These are phyloP conservation scores for Tylopilus sp. DNA, from an alignment of 1,284 basidiomycete species.

Conservation along the genomic window DNA sequence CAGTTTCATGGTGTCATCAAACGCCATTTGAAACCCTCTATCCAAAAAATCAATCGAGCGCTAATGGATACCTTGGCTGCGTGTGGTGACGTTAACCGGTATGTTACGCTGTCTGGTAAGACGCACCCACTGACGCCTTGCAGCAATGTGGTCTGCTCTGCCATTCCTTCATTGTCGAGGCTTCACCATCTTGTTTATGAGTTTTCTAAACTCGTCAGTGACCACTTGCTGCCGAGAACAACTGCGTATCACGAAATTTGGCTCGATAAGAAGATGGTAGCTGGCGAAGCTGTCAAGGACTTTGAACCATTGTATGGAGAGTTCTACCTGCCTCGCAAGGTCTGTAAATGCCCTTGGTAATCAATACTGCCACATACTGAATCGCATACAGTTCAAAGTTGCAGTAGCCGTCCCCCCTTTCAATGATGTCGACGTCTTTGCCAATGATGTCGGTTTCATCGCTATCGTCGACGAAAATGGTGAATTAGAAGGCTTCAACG, in stretches of 20 bases:
- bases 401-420: conserved; percentile 94
- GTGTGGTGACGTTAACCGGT: conserved; percentile 97
- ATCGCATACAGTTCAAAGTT: conserved; percentile 79
- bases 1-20: conserved; percentile 99
- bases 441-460: conserved; percentile 94
- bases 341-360: conserved; percentile 27
- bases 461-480: conserved; percentile 77
- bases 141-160: conserved; percentile 89
- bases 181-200: conserved; percentile 83
- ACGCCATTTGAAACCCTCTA: conserved; percentile 90
- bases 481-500: conserved; percentile 83
- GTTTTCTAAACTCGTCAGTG: conserved; percentile 83
- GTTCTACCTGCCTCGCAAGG: conserved; percentile 94
- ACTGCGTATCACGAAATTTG: conserved; percentile 98
- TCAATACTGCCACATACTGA: conserved; percentile 11
- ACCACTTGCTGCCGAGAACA: conserved; percentile 85
- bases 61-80: conserved; percentile 95
- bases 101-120: conserved; percentile 22
- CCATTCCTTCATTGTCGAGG: conserved; percentile 83
- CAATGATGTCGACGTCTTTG: conserved; percentile 95
- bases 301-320: conserved; percentile 95
- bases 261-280: conserved; percentile 94
- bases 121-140: conserved; percentile 5
- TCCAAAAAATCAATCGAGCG: conserved; percentile 92
- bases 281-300: conserved; percentile 87